Evolutionary conservation across 768 basidiomycete genomes (phyloP).

Genomic region (Trametes meyenii): DNA sequence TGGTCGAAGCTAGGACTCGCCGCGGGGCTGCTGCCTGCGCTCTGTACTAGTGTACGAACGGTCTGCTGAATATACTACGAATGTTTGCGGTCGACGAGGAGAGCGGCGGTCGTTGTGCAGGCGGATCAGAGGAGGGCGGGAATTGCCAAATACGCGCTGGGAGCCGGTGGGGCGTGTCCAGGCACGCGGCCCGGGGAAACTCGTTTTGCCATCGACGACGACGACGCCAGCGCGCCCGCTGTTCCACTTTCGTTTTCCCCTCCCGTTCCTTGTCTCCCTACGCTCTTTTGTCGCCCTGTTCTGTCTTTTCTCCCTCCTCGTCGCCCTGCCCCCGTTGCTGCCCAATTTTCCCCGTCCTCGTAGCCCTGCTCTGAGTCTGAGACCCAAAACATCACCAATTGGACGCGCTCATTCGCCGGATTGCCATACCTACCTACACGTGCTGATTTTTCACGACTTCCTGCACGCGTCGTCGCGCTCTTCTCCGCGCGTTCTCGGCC

Average conservation of each 20-base stretch:
- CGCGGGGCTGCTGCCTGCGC: neutral
- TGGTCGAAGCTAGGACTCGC: neutral
- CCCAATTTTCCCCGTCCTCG: constrained; percentile 2
- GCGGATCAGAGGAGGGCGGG: constrained; percentile 15
- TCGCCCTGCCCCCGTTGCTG: neutral
- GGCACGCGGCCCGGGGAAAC: constrained; percentile 5
- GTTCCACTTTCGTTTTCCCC: constrained; percentile 14
- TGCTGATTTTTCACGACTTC: constrained; percentile 28
- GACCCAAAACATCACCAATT: neutral
- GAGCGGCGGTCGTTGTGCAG: neutral
- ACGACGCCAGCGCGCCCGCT: constrained; percentile 19
- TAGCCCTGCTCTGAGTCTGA: constrained; percentile 4
- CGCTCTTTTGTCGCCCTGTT: constrained; percentile 14
- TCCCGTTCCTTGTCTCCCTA: constrained; percentile 9
- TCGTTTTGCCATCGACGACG: constrained; percentile 15
- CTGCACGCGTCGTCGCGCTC: constrained; percentile 15
- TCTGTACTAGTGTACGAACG: constrained; percentile 6
- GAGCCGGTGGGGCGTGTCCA: neutral
- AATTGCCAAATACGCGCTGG: constrained; percentile 16
- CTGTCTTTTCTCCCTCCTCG: neutral
- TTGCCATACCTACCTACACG: constrained; percentile 28
- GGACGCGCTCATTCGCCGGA: constrained; percentile 4
- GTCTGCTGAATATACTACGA: neutral
- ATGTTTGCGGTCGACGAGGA: neutral
- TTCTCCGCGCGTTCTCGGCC: constrained; percentile 19